Base-by-base conservation (phyloP, 371 early-diverging fungal species). In the Phascolomyces articulosus region DNA sequence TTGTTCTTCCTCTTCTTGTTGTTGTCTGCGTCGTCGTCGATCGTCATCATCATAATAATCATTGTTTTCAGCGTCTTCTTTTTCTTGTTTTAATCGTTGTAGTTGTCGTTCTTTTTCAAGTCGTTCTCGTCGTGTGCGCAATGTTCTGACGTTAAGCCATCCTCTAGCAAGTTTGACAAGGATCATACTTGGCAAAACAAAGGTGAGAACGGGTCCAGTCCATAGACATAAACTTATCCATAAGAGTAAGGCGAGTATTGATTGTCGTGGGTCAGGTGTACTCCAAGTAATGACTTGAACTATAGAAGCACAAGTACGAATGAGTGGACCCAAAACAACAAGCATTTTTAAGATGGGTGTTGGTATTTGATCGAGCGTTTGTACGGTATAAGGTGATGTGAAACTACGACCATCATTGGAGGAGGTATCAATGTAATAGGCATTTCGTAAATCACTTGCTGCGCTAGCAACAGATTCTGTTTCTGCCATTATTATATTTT, bases 341-440 rank as follows among this genome's bases (percentile, higher is more conserved):
- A 81, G 53, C 3, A 72, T 28, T 40, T 70, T 72, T 20, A 81
- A 55, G 11, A 78, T 62, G 4, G 76, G 78, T 2, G 74, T 72
- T 10, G 81, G 81, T 64, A 81, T 81, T 48, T 75, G 70, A 55
- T 81, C 81, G 4, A 81, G 58, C 10, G 69, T 74, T 4, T 68
- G 58, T 4, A 73, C 68, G 0, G 67, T 68, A 55, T 73, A 68
- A 11, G 78, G 81, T n/a, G 81, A 81, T 26, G 73, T 66, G 47
- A 75, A 81, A 10, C 71, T 74, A 20, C 38, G 60, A 24, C 21
- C 53, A 21, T 29, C 54, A 24, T 54, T 40, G 34, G 54, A 23
- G 24, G 28, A 26, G 13, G 40, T 40, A 40, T 51, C 51, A 9
- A 62, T 34, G 2, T 18, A 44, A n/a, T 44, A 13, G n/a, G 15